These are phyloP conservation scores for Dendrobium chrysotoxum DNA, from an alignment of 106 monocot genomes.

Conservation along the genomic window DNA sequence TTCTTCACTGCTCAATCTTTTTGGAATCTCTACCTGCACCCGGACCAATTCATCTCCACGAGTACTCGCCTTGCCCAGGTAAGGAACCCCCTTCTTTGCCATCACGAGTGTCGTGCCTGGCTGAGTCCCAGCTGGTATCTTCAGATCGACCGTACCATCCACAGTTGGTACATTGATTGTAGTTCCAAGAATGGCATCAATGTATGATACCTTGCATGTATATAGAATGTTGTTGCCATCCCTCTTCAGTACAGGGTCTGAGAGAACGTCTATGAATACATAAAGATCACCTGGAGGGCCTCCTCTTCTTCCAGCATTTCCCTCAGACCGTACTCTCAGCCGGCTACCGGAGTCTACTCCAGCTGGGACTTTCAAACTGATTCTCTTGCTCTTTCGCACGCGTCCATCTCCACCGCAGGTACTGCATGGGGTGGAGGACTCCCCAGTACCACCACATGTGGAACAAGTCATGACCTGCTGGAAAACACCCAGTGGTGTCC, in stretches of 20 bases:
- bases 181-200: constrained; percentile 85
- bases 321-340: constrained; percentile 85
- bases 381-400: constrained; percentile 74
- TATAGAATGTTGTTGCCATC: constrained; percentile 86
- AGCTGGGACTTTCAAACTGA: constrained; percentile 86
- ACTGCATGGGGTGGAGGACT: constrained; percentile 71
- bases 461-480: constrained; percentile 78
- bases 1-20: constrained; percentile 79
- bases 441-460: constrained; percentile 64
- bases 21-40: constrained; percentile 96
- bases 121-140: constrained; percentile 86
- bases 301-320: constrained; percentile 85
- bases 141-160: constrained; percentile 83
- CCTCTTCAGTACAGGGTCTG: constrained; percentile 77
- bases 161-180: constrained; percentile 81
- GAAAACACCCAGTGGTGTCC: constrained; percentile 89
- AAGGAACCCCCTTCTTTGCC: constrained; percentile 90
- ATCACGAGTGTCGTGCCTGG: constrained; percentile 87
- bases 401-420: constrained; percentile 84
- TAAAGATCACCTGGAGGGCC: constrained; percentile 89
- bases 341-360: constrained; percentile 90
- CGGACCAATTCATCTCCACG: constrained; percentile 87
- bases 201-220: constrained; percentile 85
- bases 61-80: constrained; percentile 64
- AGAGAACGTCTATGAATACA: constrained; percentile 85